A percentile compares a stretch with the other conserved stretches of the same genome.
Conservation (phyloP, 2,329 filamentous ascomycete genomes). For the Trichoderma citrinoviride region DNA sequence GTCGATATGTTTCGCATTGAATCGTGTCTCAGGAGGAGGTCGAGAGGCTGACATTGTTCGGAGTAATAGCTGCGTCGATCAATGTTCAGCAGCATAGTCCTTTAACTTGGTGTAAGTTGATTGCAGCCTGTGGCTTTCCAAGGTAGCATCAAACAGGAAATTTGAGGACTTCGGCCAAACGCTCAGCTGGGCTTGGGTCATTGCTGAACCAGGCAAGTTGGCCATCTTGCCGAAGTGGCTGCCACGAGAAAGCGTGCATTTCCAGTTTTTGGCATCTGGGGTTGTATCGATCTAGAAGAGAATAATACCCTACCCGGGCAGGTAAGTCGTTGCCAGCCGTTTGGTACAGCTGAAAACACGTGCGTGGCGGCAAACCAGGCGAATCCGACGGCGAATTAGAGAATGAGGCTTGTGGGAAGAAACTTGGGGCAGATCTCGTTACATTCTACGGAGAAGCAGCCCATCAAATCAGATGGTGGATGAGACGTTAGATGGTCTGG, state of each 20-base stretch:
- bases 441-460: no score
- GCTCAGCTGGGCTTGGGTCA: background rate
- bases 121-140: background rate
- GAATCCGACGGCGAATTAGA: conserved; percentile 12
- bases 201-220: background rate
- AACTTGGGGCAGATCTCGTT: background rate
- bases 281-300: background rate
- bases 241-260: conserved; percentile 11
- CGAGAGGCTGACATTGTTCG: background rate
- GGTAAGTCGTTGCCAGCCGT: background rate
- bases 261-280: background rate
- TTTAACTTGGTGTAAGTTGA: background rate
- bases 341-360: background rate
- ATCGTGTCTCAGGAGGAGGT: background rate
- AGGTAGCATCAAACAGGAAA: background rate
- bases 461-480: no score
- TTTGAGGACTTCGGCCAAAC: background rate
- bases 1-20: background rate
- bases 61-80: background rate
- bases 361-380: conserved; percentile 8
- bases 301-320: no score
- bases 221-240: conserved; percentile 1
- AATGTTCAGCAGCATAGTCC: no score
- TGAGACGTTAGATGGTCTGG: no score
- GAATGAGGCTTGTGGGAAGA: no score